Conservation (phyloP, 352 stramenopile species). For the Globisporangium canariense region DNA sequence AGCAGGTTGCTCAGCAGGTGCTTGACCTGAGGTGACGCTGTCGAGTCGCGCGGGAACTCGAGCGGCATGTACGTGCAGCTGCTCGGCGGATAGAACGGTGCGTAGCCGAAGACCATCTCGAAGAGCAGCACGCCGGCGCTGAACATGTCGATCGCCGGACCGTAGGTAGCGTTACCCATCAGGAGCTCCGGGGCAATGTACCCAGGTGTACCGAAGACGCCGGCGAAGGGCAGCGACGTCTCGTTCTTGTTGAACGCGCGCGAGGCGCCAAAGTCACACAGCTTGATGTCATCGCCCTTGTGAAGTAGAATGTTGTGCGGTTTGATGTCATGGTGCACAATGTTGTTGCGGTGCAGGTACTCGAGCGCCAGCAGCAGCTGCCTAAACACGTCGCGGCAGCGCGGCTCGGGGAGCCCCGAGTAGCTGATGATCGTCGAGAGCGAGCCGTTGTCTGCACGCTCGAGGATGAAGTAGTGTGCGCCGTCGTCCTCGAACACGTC, state of each 20-base stretch:
- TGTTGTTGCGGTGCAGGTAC: constrained; percentile 68
- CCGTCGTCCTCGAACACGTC: constrained; percentile 72
- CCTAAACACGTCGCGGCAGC: constrained; percentile 49
- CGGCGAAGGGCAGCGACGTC: constrained; percentile 50
- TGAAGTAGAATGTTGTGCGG: constrained; percentile 78
- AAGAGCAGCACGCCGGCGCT: constrained; percentile 69
- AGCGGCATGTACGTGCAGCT: constrained; percentile 55
- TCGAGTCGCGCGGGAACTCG: constrained; percentile 46
- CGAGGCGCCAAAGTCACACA: constrained; percentile 85
- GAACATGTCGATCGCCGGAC: constrained; percentile 69
- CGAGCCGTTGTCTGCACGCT: constrained; percentile 54
- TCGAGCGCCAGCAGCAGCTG: constrained; percentile 61
- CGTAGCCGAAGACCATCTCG: constrained; percentile 75
- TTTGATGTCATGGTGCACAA: constrained; percentile 92
- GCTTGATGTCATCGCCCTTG: constrained; percentile 48
- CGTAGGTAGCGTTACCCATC: constrained; percentile 45
- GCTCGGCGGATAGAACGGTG: constrained; percentile 68
- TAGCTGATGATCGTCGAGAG: constrained; percentile 51
- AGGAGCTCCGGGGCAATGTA: constrained; percentile 73
- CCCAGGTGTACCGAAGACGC: constrained; percentile 66
- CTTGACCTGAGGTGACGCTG: constrained; percentile 43
- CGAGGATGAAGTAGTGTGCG: constrained; percentile 73
- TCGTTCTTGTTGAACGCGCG: constrained; percentile 57
- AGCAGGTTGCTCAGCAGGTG: constrained; percentile 73
- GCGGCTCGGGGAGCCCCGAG: constrained; percentile 43